Conservation (phyloP, 148 eudicot genomes). For the Talinum fruticosum region DNA sequence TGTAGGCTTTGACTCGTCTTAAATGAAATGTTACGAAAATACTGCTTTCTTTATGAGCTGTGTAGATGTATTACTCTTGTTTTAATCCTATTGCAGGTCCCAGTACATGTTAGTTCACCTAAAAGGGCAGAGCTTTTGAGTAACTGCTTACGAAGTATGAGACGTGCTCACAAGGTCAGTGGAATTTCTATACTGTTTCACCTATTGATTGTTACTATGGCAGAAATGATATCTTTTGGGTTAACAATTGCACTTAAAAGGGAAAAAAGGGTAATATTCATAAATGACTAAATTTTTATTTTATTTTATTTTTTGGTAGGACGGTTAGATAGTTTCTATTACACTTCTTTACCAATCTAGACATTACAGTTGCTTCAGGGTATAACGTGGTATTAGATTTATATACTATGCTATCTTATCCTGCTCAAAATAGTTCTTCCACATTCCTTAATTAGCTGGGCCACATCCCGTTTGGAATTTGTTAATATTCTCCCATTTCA, state of each 20-base stretch:
- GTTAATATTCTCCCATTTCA: too few species aligned
- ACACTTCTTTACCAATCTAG: too few species aligned
- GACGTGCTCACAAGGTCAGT: slow-evolving; percentile 61
- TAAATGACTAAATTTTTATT: not conserved
- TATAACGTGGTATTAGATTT: too few species aligned
- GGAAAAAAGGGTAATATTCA: not conserved
- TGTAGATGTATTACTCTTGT: not conserved
- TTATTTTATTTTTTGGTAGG: too few species aligned
- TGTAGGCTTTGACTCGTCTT: not conserved
- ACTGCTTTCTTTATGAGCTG: not conserved
- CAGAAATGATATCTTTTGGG: not conserved
- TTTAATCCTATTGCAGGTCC: slow-evolving; percentile 20
- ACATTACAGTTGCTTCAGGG: too few species aligned
- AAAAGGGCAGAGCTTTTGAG: slow-evolving; percentile 47
- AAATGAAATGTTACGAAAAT: not conserved
- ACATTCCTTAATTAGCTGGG: too few species aligned
- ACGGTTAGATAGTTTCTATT: too few species aligned
- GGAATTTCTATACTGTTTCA: not conserved
- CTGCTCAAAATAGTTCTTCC: too few species aligned
- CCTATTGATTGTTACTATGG: not conserved
- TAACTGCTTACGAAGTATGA: slow-evolving; percentile 67
- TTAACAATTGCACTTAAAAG: not conserved
- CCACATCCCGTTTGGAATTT: too few species aligned
- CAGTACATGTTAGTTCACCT: slow-evolving; percentile 22
- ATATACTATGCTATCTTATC: too few species aligned